A percentile compares a stretch with the other conserved stretches of the same genome.
Conservation (phyloP, 2,329 filamentous ascomycete genomes). For the Fusarium sp. region DNA sequence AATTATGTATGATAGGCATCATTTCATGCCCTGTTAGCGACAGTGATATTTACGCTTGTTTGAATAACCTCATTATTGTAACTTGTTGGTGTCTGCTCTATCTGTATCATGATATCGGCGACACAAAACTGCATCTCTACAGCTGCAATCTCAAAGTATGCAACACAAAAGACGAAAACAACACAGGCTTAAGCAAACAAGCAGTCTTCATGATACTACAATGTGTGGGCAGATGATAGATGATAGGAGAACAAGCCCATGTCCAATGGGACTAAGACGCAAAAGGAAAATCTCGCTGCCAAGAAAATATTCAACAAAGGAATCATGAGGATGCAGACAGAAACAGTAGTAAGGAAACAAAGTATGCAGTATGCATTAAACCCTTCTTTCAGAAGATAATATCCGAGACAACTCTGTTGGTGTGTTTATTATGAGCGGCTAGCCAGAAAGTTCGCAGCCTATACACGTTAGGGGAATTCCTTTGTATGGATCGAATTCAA, state of each 20-base stretch:
- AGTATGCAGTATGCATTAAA: conserved; percentile 39
- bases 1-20: conserved; percentile 33
- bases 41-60: conserved; percentile 25
- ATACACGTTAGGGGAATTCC: background rate
- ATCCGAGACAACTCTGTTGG: conserved; percentile 10
- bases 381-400: conserved; percentile 18
- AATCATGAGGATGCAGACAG: conserved; percentile 33
- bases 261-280: conserved; percentile 8
- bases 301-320: conserved; percentile 42
- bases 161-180: background rate
- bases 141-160: conserved; percentile 11
- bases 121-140: conserved; percentile 15
- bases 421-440: conserved; percentile 61
- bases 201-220: conserved; percentile 32
- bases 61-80: conserved; percentile 18
- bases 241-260: conserved; percentile 17
- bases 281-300: conserved; percentile 38
- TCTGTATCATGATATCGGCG: background rate
- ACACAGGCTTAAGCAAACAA: conserved; percentile 29
- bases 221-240: conserved; percentile 29
- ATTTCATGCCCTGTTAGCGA: conserved; percentile 38
- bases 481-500: background rate
- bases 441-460: conserved; percentile 68
- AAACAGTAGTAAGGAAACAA: conserved; percentile 32
- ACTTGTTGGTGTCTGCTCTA: conserved; percentile 3